Percentiles rank a stretch among this genome's conserved stretches.
phyloP scores from a whole-genome alignment of 139 green algal species.

The Desmodesmus armatus region DNA sequence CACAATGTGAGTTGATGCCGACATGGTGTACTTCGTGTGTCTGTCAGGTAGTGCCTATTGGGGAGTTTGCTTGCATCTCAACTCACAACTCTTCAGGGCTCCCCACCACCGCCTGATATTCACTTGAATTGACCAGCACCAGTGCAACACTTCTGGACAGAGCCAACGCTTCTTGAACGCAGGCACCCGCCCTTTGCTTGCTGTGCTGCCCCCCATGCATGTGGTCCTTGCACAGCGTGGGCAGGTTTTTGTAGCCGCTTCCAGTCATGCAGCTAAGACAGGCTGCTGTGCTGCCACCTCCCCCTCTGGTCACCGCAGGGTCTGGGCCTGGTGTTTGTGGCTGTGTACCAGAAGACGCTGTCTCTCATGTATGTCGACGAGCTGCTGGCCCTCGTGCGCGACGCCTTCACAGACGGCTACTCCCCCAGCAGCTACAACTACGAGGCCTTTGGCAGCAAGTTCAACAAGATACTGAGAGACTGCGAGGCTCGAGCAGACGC shows the following conservation, averaged over 20 bases:
- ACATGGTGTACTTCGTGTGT: too few species aligned
- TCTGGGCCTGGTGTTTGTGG: constrained; percentile 96
- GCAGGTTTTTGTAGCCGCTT: too few species aligned
- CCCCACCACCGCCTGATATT: too few species aligned
- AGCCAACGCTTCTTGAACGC: too few species aligned
- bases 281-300: not conserved
- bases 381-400: constrained; percentile 77
- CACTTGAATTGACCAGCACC: too few species aligned
- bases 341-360: constrained; percentile 93
- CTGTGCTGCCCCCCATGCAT: too few species aligned
- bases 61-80: too few species aligned
- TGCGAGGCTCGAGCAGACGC: constrained; percentile 72
- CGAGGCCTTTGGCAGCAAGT: constrained; percentile 56
- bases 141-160: too few species aligned
- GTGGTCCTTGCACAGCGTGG: not conserved
- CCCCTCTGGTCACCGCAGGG: constrained; percentile 61
- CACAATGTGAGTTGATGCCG: constrained; percentile 95
- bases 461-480: constrained; percentile 70
- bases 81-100: too few species aligned
- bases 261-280: too few species aligned
- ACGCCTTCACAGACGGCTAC: constrained; percentile 69
- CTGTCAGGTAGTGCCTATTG: too few species aligned
- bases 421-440: constrained; percentile 43
- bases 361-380: constrained; percentile 93
- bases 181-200: too few species aligned